Evolutionary conservation across 345 rosid genomes (phyloP), one percentile per base, ranked within the genome.

Genomic region (Erysimum cheiranthoides): DNA sequence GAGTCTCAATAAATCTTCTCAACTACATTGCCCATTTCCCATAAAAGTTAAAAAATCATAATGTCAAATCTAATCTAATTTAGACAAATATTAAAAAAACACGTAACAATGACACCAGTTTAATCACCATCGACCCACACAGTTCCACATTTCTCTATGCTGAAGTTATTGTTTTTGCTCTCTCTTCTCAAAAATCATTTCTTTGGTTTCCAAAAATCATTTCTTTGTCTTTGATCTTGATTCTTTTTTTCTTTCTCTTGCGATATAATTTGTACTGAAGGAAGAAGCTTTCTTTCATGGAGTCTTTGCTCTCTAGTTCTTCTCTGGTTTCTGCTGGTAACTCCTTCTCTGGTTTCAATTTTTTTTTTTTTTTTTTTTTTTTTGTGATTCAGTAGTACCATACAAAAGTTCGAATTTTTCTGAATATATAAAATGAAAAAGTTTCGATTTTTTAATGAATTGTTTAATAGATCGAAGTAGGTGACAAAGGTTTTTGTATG

Each of bases 261-360:
- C n/a, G 36, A 38, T 17, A 31, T n/a, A 6, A 28, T 51, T 51
- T 8, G 10, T 31, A 69, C 39, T 30, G 8, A 28, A 40, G 21
- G 13, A 16, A 4, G 8, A 31, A 32, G 49, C 59, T 60, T 58
- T 28, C 50, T 66, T 66, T 30, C 39, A 92, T 93, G 98, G 90
- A 82, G 83, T 80, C 95, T 80, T 62, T 85, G 61, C 81, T 85
- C 80, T 79, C 61, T 68, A 82, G 74, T 45, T 72, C 82, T 54
- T 70, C 76, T 73, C 67, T 75, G 10, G 57, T 83, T 13, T 38
- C 80, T 47, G 63, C 82, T 51, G 93, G 93, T 93, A 74, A 68
- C 16, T 61, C 12, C 50, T 12, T 68, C 39, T 61, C 10, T 25
- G n/a, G 47, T 31, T 74, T 67, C n/a, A 10, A 3, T 8, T 18